Conservation (phyloP, 495 filamentous ascomycete species). For the Achaetomiella virescens region DNA sequence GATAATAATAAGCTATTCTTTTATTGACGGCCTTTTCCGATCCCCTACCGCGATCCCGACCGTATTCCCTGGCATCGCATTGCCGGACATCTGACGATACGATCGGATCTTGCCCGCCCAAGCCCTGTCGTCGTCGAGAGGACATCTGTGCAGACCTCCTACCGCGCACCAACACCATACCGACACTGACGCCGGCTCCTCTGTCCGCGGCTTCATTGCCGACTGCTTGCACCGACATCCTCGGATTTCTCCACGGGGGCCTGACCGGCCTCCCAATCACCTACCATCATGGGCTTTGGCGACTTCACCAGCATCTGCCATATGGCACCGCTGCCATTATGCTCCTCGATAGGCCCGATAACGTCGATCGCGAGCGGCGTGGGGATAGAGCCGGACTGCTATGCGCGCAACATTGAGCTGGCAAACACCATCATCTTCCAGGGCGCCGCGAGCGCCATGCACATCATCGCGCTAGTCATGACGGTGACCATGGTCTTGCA, state of each 20-base stretch:
- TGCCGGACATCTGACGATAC: too few relatives aligned
- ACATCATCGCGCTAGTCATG: conserved; percentile 89
- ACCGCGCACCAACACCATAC: too few relatives aligned
- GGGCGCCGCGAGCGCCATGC: conserved; percentile 82
- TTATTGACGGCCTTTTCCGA: too few relatives aligned
- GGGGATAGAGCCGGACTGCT: conserved; percentile 86
- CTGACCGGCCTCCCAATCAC: conserved; percentile 10
- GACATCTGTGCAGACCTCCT: too few relatives aligned
- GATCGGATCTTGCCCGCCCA: too few relatives aligned
- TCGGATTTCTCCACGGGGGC: neutral
- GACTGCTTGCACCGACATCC: neutral
- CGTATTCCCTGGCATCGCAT: too few relatives aligned
- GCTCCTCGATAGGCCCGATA: conserved; percentile 67
- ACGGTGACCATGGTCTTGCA: conserved; percentile 95
- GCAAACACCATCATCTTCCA: conserved; percentile 99
- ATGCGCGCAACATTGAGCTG: conserved; percentile 88
- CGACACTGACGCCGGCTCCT: neutral
- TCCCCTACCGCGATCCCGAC: too few relatives aligned
- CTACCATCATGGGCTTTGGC: conserved; percentile 79
- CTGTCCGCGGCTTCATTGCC: neutral
- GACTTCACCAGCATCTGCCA: conserved; percentile 83
- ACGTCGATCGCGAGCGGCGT: conserved; percentile 57
- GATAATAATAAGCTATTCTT: neutral
- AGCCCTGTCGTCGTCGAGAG: too few relatives aligned
- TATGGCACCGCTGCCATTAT: conserved; percentile 79